Evolutionary conservation across 495 filamentous ascomycete species (phyloP).

Genomic region (Mytilinidion resinicola): DNA sequence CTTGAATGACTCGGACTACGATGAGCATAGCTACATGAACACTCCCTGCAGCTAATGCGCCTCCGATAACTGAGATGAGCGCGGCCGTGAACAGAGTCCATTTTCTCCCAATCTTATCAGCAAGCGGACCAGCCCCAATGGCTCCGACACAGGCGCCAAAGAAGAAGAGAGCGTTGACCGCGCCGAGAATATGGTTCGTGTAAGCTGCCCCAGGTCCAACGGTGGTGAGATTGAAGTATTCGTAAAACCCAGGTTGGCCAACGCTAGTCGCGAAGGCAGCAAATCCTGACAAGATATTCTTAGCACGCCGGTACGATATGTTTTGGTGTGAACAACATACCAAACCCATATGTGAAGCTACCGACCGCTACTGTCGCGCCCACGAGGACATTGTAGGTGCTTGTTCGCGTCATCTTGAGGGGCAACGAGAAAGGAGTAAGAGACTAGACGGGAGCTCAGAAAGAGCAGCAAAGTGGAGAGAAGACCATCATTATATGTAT

Average conservation of each 20-base stretch:
- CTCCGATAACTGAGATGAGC: conserved; percentile 19
- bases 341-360: conserved; percentile 30
- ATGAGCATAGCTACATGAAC: conserved; percentile 31
- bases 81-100: conserved; percentile 17
- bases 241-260: conserved; percentile 28
- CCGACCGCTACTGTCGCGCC: conserved; percentile 27
- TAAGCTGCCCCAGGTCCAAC: conserved; percentile 17
- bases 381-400: conserved; percentile 26
- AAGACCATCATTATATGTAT: too few relatives aligned
- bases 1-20: conserved; percentile 37
- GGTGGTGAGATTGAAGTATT: conserved; percentile 26
- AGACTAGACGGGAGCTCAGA: too few relatives aligned
- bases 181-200: conserved; percentile 30
- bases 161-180: conserved; percentile 30
- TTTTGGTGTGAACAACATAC: neutral
- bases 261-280: conserved; percentile 26
- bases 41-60: conserved; percentile 27
- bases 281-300: conserved; percentile 12
- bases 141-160: conserved; percentile 27
- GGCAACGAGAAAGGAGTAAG: too few relatives aligned
- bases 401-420: conserved; percentile 21
- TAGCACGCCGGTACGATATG: neutral
- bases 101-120: conserved; percentile 26
- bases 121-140: conserved; percentile 17
- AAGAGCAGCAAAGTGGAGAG: too few relatives aligned